phyloP scores from a whole-genome alignment of 129 eudicot species.

The Flaveria trinervia region DNA sequence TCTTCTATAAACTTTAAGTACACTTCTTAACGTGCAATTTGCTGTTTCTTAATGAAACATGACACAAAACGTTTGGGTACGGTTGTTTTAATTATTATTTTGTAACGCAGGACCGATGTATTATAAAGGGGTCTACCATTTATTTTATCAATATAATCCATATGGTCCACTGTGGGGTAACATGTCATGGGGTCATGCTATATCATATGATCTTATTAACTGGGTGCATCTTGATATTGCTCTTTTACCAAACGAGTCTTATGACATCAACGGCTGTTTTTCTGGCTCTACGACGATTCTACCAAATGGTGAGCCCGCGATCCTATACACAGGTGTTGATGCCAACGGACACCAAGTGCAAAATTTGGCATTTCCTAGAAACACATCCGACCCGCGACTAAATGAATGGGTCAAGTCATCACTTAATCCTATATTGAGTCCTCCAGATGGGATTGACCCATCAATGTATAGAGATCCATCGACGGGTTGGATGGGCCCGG shows the following conservation, averaged over 20 bases:
- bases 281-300: conserved; percentile 71
- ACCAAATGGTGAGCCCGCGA: conserved; percentile 37
- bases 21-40: not conserved
- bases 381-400: conserved; percentile 53
- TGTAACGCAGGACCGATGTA: conserved; percentile 54
- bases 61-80: not conserved
- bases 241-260: conserved; percentile 43
- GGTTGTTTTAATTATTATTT: conserved; percentile 2
- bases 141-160: conserved; percentile 79
- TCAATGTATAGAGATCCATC: conserved; percentile 55
- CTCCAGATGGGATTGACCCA: conserved; percentile 32
- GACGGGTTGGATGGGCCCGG: conserved; percentile 61
- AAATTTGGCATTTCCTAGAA: conserved; percentile 60
- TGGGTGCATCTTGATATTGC: conserved; percentile 54
- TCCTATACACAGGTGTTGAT: conserved; percentile 65
- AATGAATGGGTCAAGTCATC: conserved; percentile 58
- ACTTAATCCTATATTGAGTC: conserved; percentile 46
- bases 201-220: conserved; percentile 61
- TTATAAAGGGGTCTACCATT: conserved; percentile 63
- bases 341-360: conserved; percentile 46
- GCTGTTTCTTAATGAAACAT: not conserved
- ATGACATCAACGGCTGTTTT: conserved; percentile 56
- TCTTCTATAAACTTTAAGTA: not conserved
- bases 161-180: conserved; percentile 55
- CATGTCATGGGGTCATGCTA: conserved; percentile 69